A percentile compares a stretch with the other conserved stretches of the same genome.
Evolutionary conservation across 1,284 basidiomycete genomes (phyloP).

Genomic region (Sphagnurus paluster): DNA sequence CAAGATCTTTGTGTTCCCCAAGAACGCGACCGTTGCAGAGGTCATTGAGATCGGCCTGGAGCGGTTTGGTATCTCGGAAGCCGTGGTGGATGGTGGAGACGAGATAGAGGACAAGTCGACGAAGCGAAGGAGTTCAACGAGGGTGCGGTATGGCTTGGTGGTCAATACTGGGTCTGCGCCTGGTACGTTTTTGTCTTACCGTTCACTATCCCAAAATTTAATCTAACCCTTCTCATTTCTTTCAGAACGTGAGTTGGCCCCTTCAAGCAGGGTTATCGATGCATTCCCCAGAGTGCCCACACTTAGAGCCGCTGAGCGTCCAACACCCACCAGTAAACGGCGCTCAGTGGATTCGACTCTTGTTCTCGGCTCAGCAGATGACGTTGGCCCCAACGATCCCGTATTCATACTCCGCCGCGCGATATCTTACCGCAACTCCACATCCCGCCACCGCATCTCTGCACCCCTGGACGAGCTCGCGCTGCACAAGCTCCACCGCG

Average conservation of each 20-base stretch:
- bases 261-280: slow-evolving; percentile 82
- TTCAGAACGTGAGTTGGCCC: slow-evolving; percentile 73
- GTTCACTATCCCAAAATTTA: neutral
- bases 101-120: slow-evolving; percentile 91
- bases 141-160: slow-evolving; percentile 81
- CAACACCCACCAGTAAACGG: slow-evolving; percentile 69
- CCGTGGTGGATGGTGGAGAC: slow-evolving; percentile 96
- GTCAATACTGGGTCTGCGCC: slow-evolving; percentile 60
- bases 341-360: slow-evolving; percentile 84
- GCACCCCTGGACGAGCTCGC: slow-evolving; percentile 78
- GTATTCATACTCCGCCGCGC: slow-evolving; percentile 86
- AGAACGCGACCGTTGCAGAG: slow-evolving; percentile 94
- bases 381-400: slow-evolving; percentile 82
- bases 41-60: slow-evolving; percentile 92
- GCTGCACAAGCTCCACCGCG: slow-evolving; percentile 66
- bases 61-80: slow-evolving; percentile 90
- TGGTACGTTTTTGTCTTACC: slow-evolving; percentile 20
- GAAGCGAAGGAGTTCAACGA: slow-evolving; percentile 74
- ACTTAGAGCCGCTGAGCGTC: slow-evolving; percentile 63
- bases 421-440: slow-evolving; percentile 65
- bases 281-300: slow-evolving; percentile 79
- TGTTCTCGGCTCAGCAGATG: slow-evolving; percentile 69
- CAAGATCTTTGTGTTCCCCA: slow-evolving; percentile 86
- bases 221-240: neutral
- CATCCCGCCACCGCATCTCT: slow-evolving; percentile 64